Base-by-base conservation (phyloP, 495 filamentous ascomycete species). In the Baudoinia panamericana region DNA sequence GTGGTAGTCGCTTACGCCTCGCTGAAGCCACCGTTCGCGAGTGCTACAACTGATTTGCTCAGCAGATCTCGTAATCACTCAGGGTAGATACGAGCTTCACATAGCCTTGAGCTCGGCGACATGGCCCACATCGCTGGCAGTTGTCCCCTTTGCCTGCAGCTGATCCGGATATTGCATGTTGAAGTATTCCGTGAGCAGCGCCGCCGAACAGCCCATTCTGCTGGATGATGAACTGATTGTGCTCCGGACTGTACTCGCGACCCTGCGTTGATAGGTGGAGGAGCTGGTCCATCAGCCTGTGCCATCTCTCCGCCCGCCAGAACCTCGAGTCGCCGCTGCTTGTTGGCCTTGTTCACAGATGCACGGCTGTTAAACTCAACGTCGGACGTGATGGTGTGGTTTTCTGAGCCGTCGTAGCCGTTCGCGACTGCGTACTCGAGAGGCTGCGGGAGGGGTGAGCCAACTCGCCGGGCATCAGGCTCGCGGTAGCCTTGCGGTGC, bases 331-430 rank as follows among this genome's bases (percentile, higher is more conserved):
- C 5, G 5, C 4, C 33, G 7, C 19, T 17, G 9, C 33, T 36
- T 36, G 17, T 36, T 36, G 8, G 33, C 33, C 8, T 36, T 20
- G 8, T 17, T 36, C 8, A 36, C 33, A 10, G 33, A 36, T 5
- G 19, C 33, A 4, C 7, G 10, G 5, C 5, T 6, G 15, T 18
- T 20, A 20, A 36, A 36, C 8, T 36, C 33, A 20, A 36, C 33
- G 33, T 5, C 13, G 19, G 17, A 36, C 16, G 5, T 15, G 33
- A 36, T 36, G 10, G 7, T 5, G 4, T 20, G 33, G 5, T 22
- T 13, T 13, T 36, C 33, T 9, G 13, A 5, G 16, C 33, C 33
- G 7, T 20, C 33, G 19, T 8, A 9, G 33, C 16, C 17, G 5
- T 15, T 36, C 17, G 33, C 16, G 19, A 36, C 8, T 7, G 5